phyloP scores from a whole-genome alignment of 1,284 basidiomycete genomes.

The Ustilago cynodontis region DNA sequence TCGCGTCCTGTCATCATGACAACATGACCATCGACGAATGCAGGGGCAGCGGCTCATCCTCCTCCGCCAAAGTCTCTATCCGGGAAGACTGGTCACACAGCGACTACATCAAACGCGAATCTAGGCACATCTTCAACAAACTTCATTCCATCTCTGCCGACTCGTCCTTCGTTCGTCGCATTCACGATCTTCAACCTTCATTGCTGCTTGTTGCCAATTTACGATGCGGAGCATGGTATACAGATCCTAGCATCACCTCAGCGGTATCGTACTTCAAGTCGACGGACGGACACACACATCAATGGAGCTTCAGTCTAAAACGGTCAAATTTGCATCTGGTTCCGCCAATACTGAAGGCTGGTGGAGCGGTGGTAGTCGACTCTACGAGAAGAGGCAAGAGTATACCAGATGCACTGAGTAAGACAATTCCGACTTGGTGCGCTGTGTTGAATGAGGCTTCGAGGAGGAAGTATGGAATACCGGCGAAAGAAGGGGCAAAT shows the following conservation, averaged over 20 bases:
- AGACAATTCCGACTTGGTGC: slow-evolving; percentile 97
- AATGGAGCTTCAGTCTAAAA: slow-evolving; percentile 65
- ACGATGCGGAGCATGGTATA: slow-evolving; percentile 94
- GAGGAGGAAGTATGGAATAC: slow-evolving; percentile 21
- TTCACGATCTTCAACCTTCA: slow-evolving; percentile 15
- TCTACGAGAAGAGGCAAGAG: slow-evolving; percentile 93
- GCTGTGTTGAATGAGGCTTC: slow-evolving; percentile 84
- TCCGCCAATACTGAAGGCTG: slow-evolving; percentile 75
- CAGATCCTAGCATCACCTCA: slow-evolving; percentile 74
- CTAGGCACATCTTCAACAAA: slow-evolving; percentile 51
- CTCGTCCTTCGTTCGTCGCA: slow-evolving; percentile 28
- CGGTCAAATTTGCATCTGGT: slow-evolving; percentile 87
- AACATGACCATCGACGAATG: slow-evolving; percentile 16
- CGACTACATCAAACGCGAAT: slow-evolving; percentile 43
- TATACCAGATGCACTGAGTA: slow-evolving; percentile 92
- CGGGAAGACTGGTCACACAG: slow-evolving; percentile 37
- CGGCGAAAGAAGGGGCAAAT: slow-evolving; percentile 65
- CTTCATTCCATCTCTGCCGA: slow-evolving; percentile 38
- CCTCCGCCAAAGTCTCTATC: neutral
- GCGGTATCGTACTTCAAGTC: slow-evolving; percentile 91
- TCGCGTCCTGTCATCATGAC: slow-evolving; percentile 11
- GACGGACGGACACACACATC: slow-evolving; percentile 88
- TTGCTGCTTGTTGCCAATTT: slow-evolving; percentile 78
- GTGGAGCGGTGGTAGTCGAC: slow-evolving; percentile 88
- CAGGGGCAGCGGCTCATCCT: neutral